Percentiles rank a stretch among this genome's conserved stretches.
Conservation (phyloP, 805 yeast genomes). For the Torulaspora gathmanii region DNA sequence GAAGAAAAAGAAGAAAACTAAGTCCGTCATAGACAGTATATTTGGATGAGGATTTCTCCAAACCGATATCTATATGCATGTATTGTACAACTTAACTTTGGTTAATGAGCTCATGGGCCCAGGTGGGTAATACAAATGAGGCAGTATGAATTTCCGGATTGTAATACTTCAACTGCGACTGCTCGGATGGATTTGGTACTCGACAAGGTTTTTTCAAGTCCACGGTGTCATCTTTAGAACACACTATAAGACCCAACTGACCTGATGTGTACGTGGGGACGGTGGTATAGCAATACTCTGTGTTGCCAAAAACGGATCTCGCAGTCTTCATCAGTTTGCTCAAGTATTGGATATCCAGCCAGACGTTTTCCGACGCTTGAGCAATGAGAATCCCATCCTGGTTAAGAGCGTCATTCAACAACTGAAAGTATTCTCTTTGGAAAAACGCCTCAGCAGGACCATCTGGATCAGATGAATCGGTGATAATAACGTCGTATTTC, state of each 20-base stretch:
- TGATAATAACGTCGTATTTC: constrained; percentile 76
- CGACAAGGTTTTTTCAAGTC: constrained; percentile 52
- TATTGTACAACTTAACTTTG: constrained; percentile 3
- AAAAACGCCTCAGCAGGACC: constrained; percentile 92
- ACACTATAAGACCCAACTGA: constrained; percentile 73
- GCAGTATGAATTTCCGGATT: constrained; percentile 61
- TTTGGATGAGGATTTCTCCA: constrained; percentile 44
- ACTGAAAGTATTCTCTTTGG: constrained; percentile 67
- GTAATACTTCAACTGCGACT: constrained; percentile 56
- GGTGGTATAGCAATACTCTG: constrained; percentile 68
- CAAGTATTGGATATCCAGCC: constrained; percentile 61
- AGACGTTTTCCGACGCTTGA: constrained; percentile 72
- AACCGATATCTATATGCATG: constrained; percentile 11
- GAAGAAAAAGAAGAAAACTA: constrained; percentile 44
- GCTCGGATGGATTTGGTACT: constrained; percentile 44
- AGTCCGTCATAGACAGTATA: constrained; percentile 66
- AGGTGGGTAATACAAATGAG: constrained; percentile 72
- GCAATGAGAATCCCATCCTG: constrained; percentile 67
- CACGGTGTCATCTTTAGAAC: constrained; percentile 50
- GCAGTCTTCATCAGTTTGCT: constrained; percentile 46
- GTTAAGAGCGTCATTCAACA: constrained; percentile 59
- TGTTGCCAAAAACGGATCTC: constrained; percentile 52
- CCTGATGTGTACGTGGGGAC: constrained; percentile 89
- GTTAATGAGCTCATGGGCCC: constrained; percentile 52
- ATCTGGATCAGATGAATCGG: constrained; percentile 93